These are phyloP conservation scores for Solanum habrochaites DNA, from an alignment of 257 asterid species.

Conservation along the genomic window DNA sequence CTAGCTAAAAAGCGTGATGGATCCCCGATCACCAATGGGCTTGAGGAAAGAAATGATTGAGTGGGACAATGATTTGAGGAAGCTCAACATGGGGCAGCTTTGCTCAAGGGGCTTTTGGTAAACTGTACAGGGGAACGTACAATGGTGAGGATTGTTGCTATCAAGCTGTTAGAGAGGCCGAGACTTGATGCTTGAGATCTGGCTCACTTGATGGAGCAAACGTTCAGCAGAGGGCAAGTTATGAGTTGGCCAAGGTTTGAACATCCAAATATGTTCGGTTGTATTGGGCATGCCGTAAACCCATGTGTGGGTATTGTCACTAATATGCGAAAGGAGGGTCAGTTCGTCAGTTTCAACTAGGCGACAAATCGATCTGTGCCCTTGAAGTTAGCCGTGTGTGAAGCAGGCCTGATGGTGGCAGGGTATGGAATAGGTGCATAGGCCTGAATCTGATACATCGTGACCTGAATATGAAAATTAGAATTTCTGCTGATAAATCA, in stretches of 20 bases:
- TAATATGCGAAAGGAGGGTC: slow-evolving; percentile 96
- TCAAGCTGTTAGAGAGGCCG: slow-evolving; percentile 96
- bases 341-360: slow-evolving; percentile 72
- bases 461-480: slow-evolving; percentile 86
- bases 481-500: slow-evolving; percentile 88
- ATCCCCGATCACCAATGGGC: slow-evolving; percentile 85
- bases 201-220: slow-evolving; percentile 92
- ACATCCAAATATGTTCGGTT: slow-evolving; percentile 96
- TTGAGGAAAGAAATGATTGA: slow-evolving; percentile 70
- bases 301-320: slow-evolving; percentile 98
- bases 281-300: slow-evolving; percentile 86
- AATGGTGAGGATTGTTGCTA: slow-evolving; percentile 91
- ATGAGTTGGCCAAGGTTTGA: slow-evolving; percentile 87
- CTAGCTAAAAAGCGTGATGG: slow-evolving; percentile 91
- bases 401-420: slow-evolving; percentile 99
- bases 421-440: slow-evolving; percentile 96
- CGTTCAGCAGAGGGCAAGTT: slow-evolving; percentile 93
- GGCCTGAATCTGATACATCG: slow-evolving; percentile 83
- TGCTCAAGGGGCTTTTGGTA: slow-evolving; percentile 98
- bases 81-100: slow-evolving; percentile 94
- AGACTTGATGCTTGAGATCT: slow-evolving; percentile 63
- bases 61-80: slow-evolving; percentile 91
- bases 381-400: slow-evolving; percentile 81
- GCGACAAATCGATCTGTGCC: slow-evolving; percentile 84
- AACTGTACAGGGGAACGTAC: slow-evolving; percentile 82